A percentile compares a stretch with the other conserved stretches of the same genome.
Conservation (phyloP, 352 stramenopile species). For the Globisporangium apiculatum region DNA sequence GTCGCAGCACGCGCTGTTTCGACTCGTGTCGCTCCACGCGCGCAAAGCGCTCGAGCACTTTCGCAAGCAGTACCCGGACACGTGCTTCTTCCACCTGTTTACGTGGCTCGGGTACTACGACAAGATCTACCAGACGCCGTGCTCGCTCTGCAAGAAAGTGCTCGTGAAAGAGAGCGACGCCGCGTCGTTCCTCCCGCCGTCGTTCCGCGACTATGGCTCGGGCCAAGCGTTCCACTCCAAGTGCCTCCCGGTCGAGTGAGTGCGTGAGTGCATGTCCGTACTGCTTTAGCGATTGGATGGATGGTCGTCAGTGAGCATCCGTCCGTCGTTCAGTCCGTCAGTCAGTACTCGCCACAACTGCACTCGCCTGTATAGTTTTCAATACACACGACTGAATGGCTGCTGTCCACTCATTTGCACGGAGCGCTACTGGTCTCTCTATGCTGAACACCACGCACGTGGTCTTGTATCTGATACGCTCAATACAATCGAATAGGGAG, state of each 20-base stretch:
- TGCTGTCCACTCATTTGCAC: constrained; percentile 2
- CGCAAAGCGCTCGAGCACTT: constrained; percentile 80
- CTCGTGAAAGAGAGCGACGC: constrained; percentile 76
- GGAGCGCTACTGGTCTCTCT: constrained; percentile 2
- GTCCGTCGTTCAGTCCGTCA: no score
- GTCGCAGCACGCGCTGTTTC: constrained; percentile 75
- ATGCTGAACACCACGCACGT: neutral
- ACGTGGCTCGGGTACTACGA: constrained; percentile 84
- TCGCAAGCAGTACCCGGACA: constrained; percentile 78
- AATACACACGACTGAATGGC: no score
- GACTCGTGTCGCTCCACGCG: constrained; percentile 64
- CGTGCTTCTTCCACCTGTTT: constrained; percentile 84
- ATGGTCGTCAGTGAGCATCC: no score
- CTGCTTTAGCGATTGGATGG: no score
- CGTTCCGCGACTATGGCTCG: constrained; percentile 80
- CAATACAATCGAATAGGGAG: constrained; percentile 61
- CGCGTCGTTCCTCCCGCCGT: constrained; percentile 72
- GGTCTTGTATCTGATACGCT: no score
- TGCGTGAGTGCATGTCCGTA: neutral
- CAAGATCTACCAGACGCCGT: constrained; percentile 86
- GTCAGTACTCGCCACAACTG: no score
- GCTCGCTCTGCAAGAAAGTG: constrained; percentile 81
- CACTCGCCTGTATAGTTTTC: no score
- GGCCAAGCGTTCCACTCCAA: constrained; percentile 80
- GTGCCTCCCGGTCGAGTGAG: constrained; percentile 57